These are phyloP conservation scores for Glarea lozoyensis DNA, from an alignment of 495 filamentous ascomycete species.

Conservation along the genomic window DNA sequence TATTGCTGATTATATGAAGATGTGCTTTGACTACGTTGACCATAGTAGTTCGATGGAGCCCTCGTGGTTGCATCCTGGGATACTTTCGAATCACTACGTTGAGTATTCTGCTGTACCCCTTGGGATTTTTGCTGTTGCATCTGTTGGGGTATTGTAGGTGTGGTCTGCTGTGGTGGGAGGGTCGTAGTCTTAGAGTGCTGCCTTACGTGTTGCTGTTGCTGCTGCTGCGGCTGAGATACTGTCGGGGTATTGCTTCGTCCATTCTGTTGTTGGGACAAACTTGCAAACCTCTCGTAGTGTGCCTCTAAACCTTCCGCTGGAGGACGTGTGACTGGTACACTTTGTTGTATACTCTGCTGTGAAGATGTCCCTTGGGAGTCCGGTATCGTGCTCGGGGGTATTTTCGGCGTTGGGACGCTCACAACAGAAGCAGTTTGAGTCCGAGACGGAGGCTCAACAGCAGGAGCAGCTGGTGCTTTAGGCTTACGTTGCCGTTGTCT, in stretches of 20 bases:
- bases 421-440: constrained; percentile 16
- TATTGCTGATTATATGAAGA: constrained; percentile 17
- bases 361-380: constrained; percentile 13
- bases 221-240: constrained; percentile 13
- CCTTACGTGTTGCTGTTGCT: background rate
- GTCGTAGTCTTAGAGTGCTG: constrained; percentile 16
- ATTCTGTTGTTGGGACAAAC: constrained; percentile 20
- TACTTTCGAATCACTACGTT: constrained; percentile 18
- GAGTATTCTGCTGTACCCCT: constrained; percentile 15
- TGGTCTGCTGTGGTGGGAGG: constrained; percentile 15
- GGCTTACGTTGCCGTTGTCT: constrained; percentile 17
- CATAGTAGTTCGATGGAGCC: constrained; percentile 16
- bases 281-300: constrained; percentile 30
- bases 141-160: constrained; percentile 15
- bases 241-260: constrained; percentile 15
- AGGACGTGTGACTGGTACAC: constrained; percentile 14
- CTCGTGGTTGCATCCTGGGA: constrained; percentile 7
- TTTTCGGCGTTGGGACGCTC: constrained; percentile 17
- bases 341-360: constrained; percentile 19
- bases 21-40: constrained; percentile 13
- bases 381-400: constrained; percentile 15
- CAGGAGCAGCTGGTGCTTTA: constrained; percentile 8
- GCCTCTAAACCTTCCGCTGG: constrained; percentile 30
- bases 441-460: constrained; percentile 14
- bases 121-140: constrained; percentile 23